phyloP scores from a whole-genome alignment of 352 stramenopile genomes.

The Phytophthora litchii region DNA sequence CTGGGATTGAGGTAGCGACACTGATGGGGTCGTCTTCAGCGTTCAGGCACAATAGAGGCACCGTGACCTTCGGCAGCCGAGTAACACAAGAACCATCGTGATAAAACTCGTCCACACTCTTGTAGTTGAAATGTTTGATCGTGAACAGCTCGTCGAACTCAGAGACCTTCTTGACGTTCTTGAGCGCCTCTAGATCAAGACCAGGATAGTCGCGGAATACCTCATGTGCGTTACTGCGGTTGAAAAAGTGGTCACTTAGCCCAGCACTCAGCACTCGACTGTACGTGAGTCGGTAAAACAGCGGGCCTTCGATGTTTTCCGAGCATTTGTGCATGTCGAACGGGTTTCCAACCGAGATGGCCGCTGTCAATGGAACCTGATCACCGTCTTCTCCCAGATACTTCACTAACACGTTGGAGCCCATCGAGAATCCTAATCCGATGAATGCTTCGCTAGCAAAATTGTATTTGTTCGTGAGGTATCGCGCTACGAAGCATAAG shows the following conservation, averaged over 20 bases:
- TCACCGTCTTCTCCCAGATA: slow-evolving; percentile 68
- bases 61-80: slow-evolving; percentile 38
- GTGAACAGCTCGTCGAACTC: slow-evolving; percentile 76
- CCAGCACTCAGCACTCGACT: slow-evolving; percentile 52
- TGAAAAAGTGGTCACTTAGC: slow-evolving; percentile 63
- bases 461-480: slow-evolving; percentile 44
- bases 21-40: slow-evolving; percentile 65
- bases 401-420: slow-evolving; percentile 77
- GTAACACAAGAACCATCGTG: slow-evolving; percentile 47
- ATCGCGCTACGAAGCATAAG: slow-evolving; percentile 49
- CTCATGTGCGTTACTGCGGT: slow-evolving; percentile 67
- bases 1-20: slow-evolving; percentile 29
- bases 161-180: slow-evolving; percentile 39
- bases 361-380: slow-evolving; percentile 41
- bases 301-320: slow-evolving; percentile 43
- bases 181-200: slow-evolving; percentile 51
- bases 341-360: slow-evolving; percentile 71
- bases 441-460: slow-evolving; percentile 49
- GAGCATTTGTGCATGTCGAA: slow-evolving; percentile 65
- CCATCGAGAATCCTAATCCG: slow-evolving; percentile 72
- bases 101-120: slow-evolving; percentile 50
- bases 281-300: slow-evolving; percentile 68
- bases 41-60: slow-evolving; percentile 58
- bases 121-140: slow-evolving; percentile 59
- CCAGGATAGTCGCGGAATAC: slow-evolving; percentile 52